phyloP scores from a whole-genome alignment of 1,284 basidiomycete genomes.

The Moniliella sp. region DNA sequence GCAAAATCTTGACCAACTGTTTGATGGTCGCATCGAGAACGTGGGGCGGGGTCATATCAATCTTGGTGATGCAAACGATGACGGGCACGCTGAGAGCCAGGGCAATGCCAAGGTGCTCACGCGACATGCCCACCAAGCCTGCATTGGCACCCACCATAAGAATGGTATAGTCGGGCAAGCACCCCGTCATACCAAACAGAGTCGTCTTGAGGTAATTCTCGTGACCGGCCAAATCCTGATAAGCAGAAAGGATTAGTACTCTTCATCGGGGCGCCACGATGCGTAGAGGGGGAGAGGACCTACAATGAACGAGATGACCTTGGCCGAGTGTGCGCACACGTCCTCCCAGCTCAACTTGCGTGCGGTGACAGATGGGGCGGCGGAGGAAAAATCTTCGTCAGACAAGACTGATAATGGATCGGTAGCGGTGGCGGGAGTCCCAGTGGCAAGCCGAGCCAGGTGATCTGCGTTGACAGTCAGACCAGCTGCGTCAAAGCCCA shows the following conservation, averaged over 20 bases:
- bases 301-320: constrained; percentile 80
- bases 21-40: constrained; percentile 70
- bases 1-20: constrained; percentile 76
- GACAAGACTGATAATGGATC: too few species aligned
- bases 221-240: constrained; percentile 19
- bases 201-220: constrained; percentile 53
- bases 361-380: too few species aligned
- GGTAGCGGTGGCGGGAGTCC: too few species aligned
- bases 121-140: constrained; percentile 82
- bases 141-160: constrained; percentile 92
- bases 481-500: constrained; percentile 23
- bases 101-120: constrained; percentile 72
- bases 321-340: constrained; percentile 70
- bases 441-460: too few species aligned
- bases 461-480: constrained; percentile 4
- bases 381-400: too few species aligned
- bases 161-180: constrained; percentile 79
- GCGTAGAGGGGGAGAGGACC: constrained; percentile 3
- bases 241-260: neutral
- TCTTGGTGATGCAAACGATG: constrained; percentile 84
- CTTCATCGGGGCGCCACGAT: neutral
- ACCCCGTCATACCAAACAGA: constrained; percentile 77
- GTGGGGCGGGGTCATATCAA: constrained; percentile 89
- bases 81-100: constrained; percentile 81
- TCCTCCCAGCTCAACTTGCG: constrained; percentile 53